Evolutionary conservation across 148 eudicot genomes (phyloP), one percentile per base, ranked within the genome.

Genomic region (Oxyria digyna): DNA sequence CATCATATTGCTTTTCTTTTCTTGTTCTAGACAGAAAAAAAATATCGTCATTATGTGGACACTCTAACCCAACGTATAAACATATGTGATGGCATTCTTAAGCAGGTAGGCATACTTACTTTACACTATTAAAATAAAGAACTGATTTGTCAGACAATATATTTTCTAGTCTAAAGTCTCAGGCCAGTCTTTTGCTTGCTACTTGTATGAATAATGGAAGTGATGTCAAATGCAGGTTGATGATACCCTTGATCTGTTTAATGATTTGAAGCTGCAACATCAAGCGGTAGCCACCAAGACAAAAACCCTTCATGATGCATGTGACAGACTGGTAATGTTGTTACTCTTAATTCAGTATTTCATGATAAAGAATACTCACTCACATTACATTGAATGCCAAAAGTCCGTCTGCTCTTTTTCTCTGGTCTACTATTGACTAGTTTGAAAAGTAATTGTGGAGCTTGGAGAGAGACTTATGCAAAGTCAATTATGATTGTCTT

Each of bases 301-400:
- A 57, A 90, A 87, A 78, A 90, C 98, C 41, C 97, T 94, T 68
- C 98, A 91, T 69, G 98, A 90, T 80, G 98, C 98, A 82, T 94
- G 98, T 72, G 98, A 94, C 77, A 84, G 89, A 80, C 74, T 94
- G 98, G 98, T 94, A 65, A 70, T 81, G 23, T 67, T 57, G n/a
- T 66, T 66, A 38, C 14, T 62, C 31, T 75, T 20, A 37, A 66
- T 4, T 38, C 26, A 35, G 69, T 27, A 38, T 35, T 3, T 66
- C 42, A 66, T 66, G 69, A n/a, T 64, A 32, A 38, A 37, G 43
- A 12, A 8, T 66, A 10, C 5, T 35, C 31, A 32, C 42, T 65
- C 68, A 65, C 6, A 21, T 65, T 65, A 37, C 24, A 35, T 2
- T 15, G 24, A 65, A 65, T 65, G 29, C 9, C 45, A 18, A n/a